Conservation (phyloP, 805 yeast species). For the Cyberlindnera nakhonratchasimensis region DNA sequence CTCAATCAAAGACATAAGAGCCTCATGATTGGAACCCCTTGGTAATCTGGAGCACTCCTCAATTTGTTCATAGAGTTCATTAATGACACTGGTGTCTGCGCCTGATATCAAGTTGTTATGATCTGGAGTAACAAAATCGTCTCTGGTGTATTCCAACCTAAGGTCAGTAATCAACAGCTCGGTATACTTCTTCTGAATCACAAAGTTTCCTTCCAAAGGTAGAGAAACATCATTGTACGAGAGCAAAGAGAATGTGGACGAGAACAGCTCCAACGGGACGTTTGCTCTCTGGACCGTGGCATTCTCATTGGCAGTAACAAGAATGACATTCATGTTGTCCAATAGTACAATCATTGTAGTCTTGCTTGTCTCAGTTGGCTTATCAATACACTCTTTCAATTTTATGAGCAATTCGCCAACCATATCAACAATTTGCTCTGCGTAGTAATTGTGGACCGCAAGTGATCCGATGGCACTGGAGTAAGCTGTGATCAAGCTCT, state of each 20-base stretch:
- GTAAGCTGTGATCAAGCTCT: conserved; percentile 40
- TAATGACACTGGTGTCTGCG: conserved; percentile 20
- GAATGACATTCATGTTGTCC: conserved; percentile 18
- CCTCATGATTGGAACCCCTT: conserved; percentile 3
- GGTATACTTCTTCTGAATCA: conserved; percentile 19
- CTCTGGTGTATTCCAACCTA: conserved; percentile 19
- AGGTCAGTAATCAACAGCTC: conserved; percentile 19
- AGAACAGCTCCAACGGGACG: conserved; percentile 26
- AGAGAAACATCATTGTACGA: conserved; percentile 2
- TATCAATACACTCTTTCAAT: conserved; percentile 27
- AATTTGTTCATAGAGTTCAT: conserved; percentile 23
- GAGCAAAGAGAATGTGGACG: conserved; percentile 22
- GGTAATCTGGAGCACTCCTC: conserved; percentile 12
- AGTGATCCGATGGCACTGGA: conserved; percentile 62
- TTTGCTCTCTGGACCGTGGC: conserved; percentile 24
- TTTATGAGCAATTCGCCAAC: conserved; percentile 58
- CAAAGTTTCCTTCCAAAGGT: conserved; percentile 5
- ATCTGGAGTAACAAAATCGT: conserved; percentile 17
- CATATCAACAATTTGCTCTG: conserved; percentile 83
- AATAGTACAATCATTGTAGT: conserved; percentile 13
- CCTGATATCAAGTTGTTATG: conserved; percentile 21
- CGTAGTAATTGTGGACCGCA: conserved; percentile 76
- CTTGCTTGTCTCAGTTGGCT: neutral
- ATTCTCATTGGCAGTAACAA: conserved; percentile 17
- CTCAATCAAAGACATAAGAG: conserved; percentile 14